Evolutionary conservation across 495 filamentous ascomycete genomes (phyloP), one percentile per base, ranked within the genome.

Genomic region (Oidiodendron maius): DNA sequence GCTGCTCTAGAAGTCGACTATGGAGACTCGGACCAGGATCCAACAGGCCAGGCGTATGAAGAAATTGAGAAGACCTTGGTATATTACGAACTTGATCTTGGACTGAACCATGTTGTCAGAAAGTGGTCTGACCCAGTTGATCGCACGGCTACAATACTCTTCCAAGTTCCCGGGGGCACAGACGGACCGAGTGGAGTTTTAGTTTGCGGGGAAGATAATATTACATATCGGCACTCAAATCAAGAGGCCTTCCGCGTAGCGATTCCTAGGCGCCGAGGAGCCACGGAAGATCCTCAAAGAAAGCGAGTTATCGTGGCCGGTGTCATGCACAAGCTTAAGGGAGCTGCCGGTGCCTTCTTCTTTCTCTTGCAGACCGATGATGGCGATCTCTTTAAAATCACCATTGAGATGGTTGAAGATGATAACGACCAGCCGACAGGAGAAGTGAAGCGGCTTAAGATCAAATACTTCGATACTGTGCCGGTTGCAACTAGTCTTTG

Each of bases 391-490:
- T 96, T 99, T 74, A 97, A 97, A 61, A 78, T 97, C 32, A 96
- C 86, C 1, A 75, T 97, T 53, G 89, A 96, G 48, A 89, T 95
- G 83, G 77, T 80, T 0, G 84, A 91, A 58, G 87, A 95, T 61
- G 82, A 82, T 3, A 75, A 82, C 23, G 87, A 83, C 13, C 83
- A 88, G 47, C 69, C 83, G 3, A 91, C 86, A 0, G 82, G 84
- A 11, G 84, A 91, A 57, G 91, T 97, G 4, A 75, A 74, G 55
- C 75, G 80, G 18, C 67, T 99, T 25, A 94, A 88, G 63, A 91
- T 99, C 68, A 95, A 96, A 63, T 97, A 96, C 60, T 99, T 96
- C 53, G 94, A 97, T 54, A 97, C 94, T 0, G 87, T 96, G 6
- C 93, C 94, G 0, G 70, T 93, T 32, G 89, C 91, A 1, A 79